Base-by-base conservation (phyloP, 306 rosid species). In the Elaeagnus macrophylla region DNA sequence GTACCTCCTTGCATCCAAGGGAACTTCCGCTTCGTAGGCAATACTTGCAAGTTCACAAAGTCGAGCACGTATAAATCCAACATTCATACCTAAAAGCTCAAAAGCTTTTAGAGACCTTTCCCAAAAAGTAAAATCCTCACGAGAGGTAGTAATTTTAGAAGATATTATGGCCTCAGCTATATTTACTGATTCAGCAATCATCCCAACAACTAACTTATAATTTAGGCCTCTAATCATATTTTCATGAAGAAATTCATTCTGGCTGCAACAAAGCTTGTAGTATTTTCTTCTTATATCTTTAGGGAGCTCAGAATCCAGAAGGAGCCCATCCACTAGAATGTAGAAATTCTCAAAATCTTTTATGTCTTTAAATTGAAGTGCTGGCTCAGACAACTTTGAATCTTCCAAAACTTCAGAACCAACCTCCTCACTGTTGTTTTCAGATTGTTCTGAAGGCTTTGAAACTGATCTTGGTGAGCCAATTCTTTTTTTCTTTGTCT, bases 221-320 rank as follows among this genome's bases (percentile, higher is more conserved):
- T 79, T 68, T 46, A 80, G 55, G 20, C 86, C 94, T 48, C 54
- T 63, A 37, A 72, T 55, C 60, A 86, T 73, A 68, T 69, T 68
- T 1, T 86, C 91, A 51, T 90, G 97, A 69, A 90, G 94, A 66
- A 70, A 83, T 16, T 73, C 82, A 16, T 76, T 78, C 50, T 90
- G 95, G 40, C 83, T 74, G 63, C 62, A 57, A 53, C 97, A 90
- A 17, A 90, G 88, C 49, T 53, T 80, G 68, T 74, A 90, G 79
- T 90, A 90, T 61, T 65, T 86, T 60, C 46, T 74, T 53, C 88
- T 54, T 50, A 71, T 61, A 51, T 79, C 89, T 3, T 54, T 57
- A 0, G 91, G 64, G 51, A 90, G 38, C 66, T 83, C 88, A 9
- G 69, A 56, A 41, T 90, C 90, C 57, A 90, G 65, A 48, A 66